phyloP scores from a whole-genome alignment of 257 asterid species.

The Solanum rostratum region DNA sequence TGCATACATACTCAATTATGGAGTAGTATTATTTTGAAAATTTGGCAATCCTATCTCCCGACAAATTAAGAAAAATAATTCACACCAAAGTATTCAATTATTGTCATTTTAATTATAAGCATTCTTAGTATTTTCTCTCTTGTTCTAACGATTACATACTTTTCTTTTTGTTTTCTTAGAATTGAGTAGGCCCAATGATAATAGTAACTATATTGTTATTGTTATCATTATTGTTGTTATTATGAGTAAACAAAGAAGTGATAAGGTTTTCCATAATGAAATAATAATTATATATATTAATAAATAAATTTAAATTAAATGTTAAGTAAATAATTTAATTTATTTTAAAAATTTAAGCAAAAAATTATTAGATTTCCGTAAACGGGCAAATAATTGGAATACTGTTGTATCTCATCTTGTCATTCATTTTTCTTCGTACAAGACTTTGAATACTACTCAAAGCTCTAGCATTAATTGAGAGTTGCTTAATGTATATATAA shows the following conservation, averaged over 20 bases:
- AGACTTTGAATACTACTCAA: neutral
- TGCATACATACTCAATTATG: neutral
- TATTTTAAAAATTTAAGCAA: too few relatives aligned
- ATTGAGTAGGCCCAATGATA: neutral
- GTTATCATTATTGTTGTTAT: too few relatives aligned
- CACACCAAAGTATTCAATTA: neutral
- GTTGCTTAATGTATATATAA: neutral
- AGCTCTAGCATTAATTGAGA: neutral
- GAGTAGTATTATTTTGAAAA: neutral
- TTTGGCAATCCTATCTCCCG: neutral
- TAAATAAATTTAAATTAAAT: too few relatives aligned
- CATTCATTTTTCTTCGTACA: neutral
- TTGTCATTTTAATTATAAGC: neutral
- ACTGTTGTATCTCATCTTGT: neutral
- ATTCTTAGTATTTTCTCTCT: neutral
- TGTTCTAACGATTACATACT: neutral
- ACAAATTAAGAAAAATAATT: neutral
- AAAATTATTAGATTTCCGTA: neutral
- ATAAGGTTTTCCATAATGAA: too few relatives aligned
- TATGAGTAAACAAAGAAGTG: too few relatives aligned
- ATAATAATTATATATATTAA: too few relatives aligned
- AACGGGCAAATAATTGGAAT: too few relatives aligned
- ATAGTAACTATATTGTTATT: neutral
- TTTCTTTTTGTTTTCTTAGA: neutral
- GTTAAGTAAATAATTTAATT: too few relatives aligned